Percentiles rank a stretch among this genome's conserved stretches.
These are phyloP conservation scores for Chaetomium strumarium DNA, from an alignment of 2,329 filamentous ascomycete species.

Conservation along the genomic window DNA sequence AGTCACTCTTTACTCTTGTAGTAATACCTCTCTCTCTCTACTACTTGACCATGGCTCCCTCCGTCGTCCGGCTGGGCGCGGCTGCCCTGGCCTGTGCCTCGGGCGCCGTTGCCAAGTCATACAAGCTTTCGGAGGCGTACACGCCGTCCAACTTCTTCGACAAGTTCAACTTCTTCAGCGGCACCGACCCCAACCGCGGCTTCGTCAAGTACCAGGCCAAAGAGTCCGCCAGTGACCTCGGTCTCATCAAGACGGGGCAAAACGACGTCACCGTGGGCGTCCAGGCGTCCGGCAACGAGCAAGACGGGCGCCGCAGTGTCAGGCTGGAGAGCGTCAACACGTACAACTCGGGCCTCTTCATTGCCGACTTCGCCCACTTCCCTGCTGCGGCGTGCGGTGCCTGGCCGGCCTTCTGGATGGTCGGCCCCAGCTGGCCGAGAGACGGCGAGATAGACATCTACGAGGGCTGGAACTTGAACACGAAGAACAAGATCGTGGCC, in stretches of 20 bases:
- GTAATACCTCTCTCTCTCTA: too few relatives aligned
- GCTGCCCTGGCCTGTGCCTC: conserved; percentile 32
- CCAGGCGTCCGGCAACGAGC: conserved; percentile 29
- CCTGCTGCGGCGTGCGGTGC: conserved; percentile 59
- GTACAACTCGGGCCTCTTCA: conserved; percentile 62
- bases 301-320: conserved; percentile 46
- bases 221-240: conserved; percentile 31
- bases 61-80: conserved; percentile 35
- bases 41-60: conserved; percentile 35
- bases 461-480: conserved; percentile 56
- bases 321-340: conserved; percentile 56
- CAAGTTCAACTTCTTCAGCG: conserved; percentile 40
- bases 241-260: conserved; percentile 31
- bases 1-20: conserved; percentile 30
- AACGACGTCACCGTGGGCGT: conserved; percentile 37
- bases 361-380: conserved; percentile 65
- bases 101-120: conserved; percentile 31
- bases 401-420: conserved; percentile 64
- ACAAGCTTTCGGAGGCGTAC: conserved; percentile 37
- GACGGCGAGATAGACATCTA: conserved; percentile 63
- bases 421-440: conserved; percentile 50
- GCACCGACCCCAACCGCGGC: conserved; percentile 56
- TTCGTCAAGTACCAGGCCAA: conserved; percentile 51
- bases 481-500: conserved; percentile 51
- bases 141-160: conserved; percentile 41